Evolutionary conservation across 805 yeast species (phyloP).

Genomic region (Saturnispora sanitii): DNA sequence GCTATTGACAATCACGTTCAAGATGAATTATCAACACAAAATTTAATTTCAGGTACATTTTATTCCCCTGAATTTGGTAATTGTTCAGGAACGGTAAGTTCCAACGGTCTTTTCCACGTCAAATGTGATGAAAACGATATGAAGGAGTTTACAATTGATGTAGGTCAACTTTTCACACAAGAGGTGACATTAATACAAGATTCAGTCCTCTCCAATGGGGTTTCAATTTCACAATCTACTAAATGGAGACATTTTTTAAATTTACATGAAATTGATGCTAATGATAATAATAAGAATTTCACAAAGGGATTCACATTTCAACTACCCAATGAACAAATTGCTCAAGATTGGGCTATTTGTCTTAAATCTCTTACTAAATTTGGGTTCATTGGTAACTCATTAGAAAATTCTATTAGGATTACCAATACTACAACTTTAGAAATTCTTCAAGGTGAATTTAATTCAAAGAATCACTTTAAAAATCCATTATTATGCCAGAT

Average conservation of each 20-base stretch:
- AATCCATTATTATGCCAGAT: constrained; percentile 48
- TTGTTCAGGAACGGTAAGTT: too few species aligned
- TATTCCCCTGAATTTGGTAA: too few species aligned
- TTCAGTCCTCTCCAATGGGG: too few species aligned
- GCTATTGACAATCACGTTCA: constrained; percentile 25
- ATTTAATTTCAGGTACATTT: constrained; percentile 51
- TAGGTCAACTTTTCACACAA: too few species aligned
- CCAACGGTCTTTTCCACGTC: too few species aligned
- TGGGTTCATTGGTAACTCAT: constrained; percentile 32
- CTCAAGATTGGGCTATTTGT: constrained; percentile 72
- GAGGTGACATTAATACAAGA: too few species aligned
- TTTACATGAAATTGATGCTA: too few species aligned
- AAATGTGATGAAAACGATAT: too few species aligned
- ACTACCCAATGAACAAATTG: constrained; percentile 57
- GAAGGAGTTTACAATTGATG: too few species aligned
- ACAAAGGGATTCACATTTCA: constrained; percentile 38
- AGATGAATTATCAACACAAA: constrained; percentile 14
- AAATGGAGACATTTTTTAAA: too few species aligned
- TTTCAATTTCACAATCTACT: too few species aligned
- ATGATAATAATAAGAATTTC: too few species aligned
- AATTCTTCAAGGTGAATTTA: constrained; percentile 56
- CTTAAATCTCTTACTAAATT: constrained; percentile 52
- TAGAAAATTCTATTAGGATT: constrained; percentile 36
- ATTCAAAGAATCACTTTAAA: constrained; percentile 9
- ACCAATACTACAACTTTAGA: constrained; percentile 46